Evolutionary conservation across 352 stramenopile species (phyloP), one percentile per base, ranked within the genome.

Genomic region (Globisporangium abappressorium): DNA sequence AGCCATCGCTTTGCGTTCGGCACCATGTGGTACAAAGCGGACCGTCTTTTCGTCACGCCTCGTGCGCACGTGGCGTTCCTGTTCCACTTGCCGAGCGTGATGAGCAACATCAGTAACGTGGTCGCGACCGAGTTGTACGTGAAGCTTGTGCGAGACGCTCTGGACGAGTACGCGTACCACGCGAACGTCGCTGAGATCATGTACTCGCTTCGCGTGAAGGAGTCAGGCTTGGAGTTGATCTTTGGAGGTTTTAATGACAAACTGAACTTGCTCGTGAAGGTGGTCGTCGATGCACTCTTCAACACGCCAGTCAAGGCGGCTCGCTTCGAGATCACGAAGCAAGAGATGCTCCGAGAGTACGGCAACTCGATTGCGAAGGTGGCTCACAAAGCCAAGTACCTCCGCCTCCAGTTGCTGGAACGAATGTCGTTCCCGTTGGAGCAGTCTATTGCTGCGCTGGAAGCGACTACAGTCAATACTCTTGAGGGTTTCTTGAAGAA

Each of bases 231-330:
- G 41, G 82, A 92, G 68, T 70, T 93, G 28, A 68, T 90, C 38
- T 87, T 89, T 66, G 81, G 82, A n/a, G 85, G 85, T 15, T 93
- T 90, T 55, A 92, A 89, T 63, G 80, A 93, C 64, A 93, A 93
- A 57, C 68, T 92, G 22, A 66, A 76, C 18, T n/a, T 85, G 47
- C 72, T 93, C 53, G 80, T 91, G 14, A 64, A 90, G 28, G 77
- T 89, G n/a, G 81, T 93, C 30, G 66, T 86, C 53, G 53, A 78
- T 3, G 78, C 80, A 46, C 62, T 93, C 9, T 89, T 87, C 65
- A 70, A 69, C 11, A 81, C 80, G 6, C 62, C 77, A 47, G 75
- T 92, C n/a, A 66, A 68, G 14, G 65, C 76, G 30, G n/a, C 75
- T 22, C 82, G 84, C 11, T 93, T 93, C 47, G 75, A 80, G 26